Conservation (phyloP, 768 basidiomycete genomes). For the Pisolithus sp. region DNA sequence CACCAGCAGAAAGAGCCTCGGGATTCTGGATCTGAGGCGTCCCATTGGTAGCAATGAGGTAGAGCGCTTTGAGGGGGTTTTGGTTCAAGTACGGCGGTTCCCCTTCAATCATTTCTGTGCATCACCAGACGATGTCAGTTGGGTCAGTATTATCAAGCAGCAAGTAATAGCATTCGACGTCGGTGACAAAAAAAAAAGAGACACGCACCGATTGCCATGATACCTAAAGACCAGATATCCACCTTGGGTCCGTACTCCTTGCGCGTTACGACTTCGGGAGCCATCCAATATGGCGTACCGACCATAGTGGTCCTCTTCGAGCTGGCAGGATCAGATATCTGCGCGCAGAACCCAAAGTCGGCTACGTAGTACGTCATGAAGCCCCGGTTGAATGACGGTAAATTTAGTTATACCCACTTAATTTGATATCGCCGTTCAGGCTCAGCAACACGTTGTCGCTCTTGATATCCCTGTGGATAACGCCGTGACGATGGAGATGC, state of each 20-base stretch:
- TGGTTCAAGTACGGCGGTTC: slow-evolving; percentile 96
- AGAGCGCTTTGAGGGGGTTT: slow-evolving; percentile 93
- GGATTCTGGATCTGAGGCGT: slow-evolving; percentile 96
- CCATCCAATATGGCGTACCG: slow-evolving; percentile 99
- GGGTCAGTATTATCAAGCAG: neutral
- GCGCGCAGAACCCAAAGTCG: slow-evolving; percentile 98
- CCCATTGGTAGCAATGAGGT: slow-evolving; percentile 97
- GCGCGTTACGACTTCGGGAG: slow-evolving; percentile 93
- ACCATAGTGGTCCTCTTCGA: slow-evolving; percentile 98
- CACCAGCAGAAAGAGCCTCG: slow-evolving; percentile 57
- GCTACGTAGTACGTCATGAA: slow-evolving; percentile 42
- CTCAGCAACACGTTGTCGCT: slow-evolving; percentile 94
- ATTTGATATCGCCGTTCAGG: slow-evolving; percentile 93
- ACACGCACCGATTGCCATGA: slow-evolving; percentile 85
- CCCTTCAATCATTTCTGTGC: slow-evolving; percentile 93
- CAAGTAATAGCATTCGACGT: neutral
- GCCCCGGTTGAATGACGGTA: neutral
- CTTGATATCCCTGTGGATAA: slow-evolving; percentile 99
- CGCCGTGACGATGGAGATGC: slow-evolving; percentile 92
- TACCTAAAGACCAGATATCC: slow-evolving; percentile 96
- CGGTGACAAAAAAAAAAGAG: neutral
- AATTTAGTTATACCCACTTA: slow-evolving; percentile 58
- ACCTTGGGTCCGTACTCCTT: slow-evolving; percentile 98
- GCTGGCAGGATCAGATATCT: slow-evolving; percentile 83
- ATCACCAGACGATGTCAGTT: slow-evolving; percentile 4